phyloP scores from a whole-genome alignment of 257 asterid species.

The Ajuga chamaepitys region DNA sequence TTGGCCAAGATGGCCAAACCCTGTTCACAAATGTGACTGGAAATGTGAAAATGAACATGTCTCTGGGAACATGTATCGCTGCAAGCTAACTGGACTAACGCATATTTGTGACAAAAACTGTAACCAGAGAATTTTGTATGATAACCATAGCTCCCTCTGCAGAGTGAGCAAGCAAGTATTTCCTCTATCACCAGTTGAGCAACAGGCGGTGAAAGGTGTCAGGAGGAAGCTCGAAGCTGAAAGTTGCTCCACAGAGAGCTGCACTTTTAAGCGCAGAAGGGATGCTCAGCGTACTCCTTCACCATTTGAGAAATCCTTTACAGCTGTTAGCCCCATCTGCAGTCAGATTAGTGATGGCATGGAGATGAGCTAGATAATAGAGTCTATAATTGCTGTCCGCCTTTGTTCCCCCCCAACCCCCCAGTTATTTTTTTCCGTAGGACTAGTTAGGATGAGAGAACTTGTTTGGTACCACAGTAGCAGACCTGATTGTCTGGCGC shows the following conservation, averaged over 20 bases:
- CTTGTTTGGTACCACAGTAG: slow-evolving; percentile 37
- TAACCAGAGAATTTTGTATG: slow-evolving; percentile 86
- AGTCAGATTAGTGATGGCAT: slow-evolving; percentile 75
- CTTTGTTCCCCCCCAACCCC: slow-evolving; percentile 12
- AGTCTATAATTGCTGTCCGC: slow-evolving; percentile 14
- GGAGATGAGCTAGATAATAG: slow-evolving; percentile 63
- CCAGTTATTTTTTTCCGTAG: slow-evolving; percentile 12
- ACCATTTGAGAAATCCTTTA: slow-evolving; percentile 73
- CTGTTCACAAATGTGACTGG: slow-evolving; percentile 86
- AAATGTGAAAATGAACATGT: slow-evolving; percentile 73
- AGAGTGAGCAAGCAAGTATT: slow-evolving; percentile 71
- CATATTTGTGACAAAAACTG: slow-evolving; percentile 95
- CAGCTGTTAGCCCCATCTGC: slow-evolving; percentile 68
- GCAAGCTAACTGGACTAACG: slow-evolving; percentile 76
- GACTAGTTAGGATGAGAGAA: slow-evolving; percentile 27
- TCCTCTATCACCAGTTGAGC: slow-evolving; percentile 62
- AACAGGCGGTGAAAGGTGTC: slow-evolving; percentile 78
- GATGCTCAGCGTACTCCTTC: slow-evolving; percentile 61
- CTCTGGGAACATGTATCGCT: slow-evolving; percentile 81
- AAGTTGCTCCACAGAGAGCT: slow-evolving; percentile 53
- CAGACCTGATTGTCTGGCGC: slow-evolving; percentile 41
- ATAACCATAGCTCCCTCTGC: slow-evolving; percentile 87
- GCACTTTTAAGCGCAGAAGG: slow-evolving; percentile 76
- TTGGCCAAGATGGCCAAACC: slow-evolving; percentile 83
- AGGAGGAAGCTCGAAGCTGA: slow-evolving; percentile 82